Percentiles rank a stretch among this genome's conserved stretches.
These are phyloP conservation scores for Mycosarcoma mackinlayi DNA, from an alignment of 1,284 basidiomycete genomes.

Conservation along the genomic window DNA sequence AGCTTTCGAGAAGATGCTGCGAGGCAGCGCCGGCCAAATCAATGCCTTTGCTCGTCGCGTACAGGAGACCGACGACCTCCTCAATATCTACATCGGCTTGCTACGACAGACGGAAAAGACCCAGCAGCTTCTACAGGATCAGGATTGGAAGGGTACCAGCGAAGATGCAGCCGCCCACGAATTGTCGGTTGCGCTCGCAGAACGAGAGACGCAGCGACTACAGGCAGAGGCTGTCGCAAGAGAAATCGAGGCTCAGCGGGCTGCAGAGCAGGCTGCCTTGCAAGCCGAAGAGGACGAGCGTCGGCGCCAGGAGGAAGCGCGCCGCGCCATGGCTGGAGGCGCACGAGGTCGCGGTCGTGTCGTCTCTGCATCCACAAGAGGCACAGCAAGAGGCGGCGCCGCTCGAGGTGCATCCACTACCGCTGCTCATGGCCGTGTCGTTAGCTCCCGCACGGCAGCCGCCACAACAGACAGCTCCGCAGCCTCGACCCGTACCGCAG, in stretches of 20 bases:
- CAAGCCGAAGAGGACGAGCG: constrained; percentile 19
- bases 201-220: constrained; percentile 43
- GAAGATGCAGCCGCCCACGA: constrained; percentile 52
- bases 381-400: constrained; percentile 10
- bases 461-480: constrained; percentile 3
- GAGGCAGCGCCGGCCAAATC: constrained; percentile 53
- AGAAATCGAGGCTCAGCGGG: constrained; percentile 30
- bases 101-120: constrained; percentile 60
- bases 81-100: constrained; percentile 61
- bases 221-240: constrained; percentile 36
- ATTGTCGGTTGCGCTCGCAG: constrained; percentile 36
- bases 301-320: constrained; percentile 14
- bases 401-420: constrained; percentile 14
- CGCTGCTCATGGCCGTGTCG: constrained; percentile 14
- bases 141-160: constrained; percentile 59
- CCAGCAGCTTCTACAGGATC: constrained; percentile 52
- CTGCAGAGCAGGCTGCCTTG: constrained; percentile 15
- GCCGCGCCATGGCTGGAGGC: constrained; percentile 8
- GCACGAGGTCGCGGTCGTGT: constrained; percentile 13
- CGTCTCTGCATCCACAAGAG: constrained; percentile 21
- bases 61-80: constrained; percentile 54
- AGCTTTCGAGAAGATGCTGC: constrained; percentile 56
- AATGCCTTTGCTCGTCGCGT: constrained; percentile 58
- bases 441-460: constrained; percentile 6
- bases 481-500: constrained; percentile 2